A percentile compares a stretch with the other conserved stretches of the same genome.
Evolutionary conservation across 805 yeast species (phyloP).

Genomic region (Yamadazyma scolyti): DNA sequence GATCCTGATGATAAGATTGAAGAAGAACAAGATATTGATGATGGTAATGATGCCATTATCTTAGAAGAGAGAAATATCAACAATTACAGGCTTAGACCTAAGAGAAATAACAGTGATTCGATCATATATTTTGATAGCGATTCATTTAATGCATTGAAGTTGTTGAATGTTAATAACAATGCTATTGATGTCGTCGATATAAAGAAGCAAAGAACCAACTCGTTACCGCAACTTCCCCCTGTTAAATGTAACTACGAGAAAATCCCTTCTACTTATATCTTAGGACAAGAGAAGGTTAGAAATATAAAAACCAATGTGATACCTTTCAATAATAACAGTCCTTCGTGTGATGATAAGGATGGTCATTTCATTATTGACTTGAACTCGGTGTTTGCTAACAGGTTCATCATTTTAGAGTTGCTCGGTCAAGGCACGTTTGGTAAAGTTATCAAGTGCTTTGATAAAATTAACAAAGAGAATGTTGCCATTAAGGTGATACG

Average conservation of each 20-base stretch:
- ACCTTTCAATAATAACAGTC: constrained; percentile 28
- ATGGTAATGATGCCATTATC: constrained; percentile 33
- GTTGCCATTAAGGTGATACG: constrained; percentile 93
- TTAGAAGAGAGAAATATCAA: constrained; percentile 29
- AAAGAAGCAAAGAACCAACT: constrained; percentile 38
- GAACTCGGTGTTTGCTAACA: constrained; percentile 64
- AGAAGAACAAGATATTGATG: constrained; percentile 18
- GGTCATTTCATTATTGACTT: constrained; percentile 68
- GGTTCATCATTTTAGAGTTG: constrained; percentile 64
- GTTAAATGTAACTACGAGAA: constrained; percentile 39
- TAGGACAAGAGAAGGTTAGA: constrained; percentile 34
- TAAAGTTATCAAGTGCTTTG: constrained; percentile 81
- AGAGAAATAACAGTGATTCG: constrained; percentile 34
- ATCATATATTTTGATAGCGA: constrained; percentile 32
- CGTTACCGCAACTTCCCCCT: constrained; percentile 44
- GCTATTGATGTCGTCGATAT: neutral
- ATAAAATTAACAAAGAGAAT: constrained; percentile 49
- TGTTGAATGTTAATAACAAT: constrained; percentile 38
- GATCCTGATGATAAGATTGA: constrained; percentile 7
- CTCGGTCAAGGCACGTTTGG: constrained; percentile 95
- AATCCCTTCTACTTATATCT: constrained; percentile 32
- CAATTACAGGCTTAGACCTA: constrained; percentile 11
- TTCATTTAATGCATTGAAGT: constrained; percentile 39
- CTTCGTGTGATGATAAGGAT: constrained; percentile 60
- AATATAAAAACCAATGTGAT: constrained; percentile 36